These are phyloP conservation scores for Selaginella tamariscina DNA, from an alignment of 75 land plant genomes.

Conservation along the genomic window DNA sequence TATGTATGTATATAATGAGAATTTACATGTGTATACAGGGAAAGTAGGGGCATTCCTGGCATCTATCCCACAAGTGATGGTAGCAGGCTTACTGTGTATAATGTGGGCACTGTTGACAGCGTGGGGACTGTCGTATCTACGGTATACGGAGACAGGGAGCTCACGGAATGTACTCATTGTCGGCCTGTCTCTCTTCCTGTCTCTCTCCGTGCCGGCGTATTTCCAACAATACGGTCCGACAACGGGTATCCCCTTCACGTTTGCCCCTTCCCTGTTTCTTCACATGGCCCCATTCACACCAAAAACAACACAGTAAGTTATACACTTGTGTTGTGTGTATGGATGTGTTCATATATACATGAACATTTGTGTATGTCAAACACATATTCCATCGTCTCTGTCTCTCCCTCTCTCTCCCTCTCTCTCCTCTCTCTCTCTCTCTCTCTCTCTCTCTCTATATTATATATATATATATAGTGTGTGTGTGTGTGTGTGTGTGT, in stretches of 20 bases:
- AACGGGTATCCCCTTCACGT: not conserved
- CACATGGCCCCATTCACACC: conserved; percentile 2
- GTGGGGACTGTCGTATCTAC: conserved; percentile 1
- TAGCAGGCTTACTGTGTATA: not conserved
- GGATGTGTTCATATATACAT: too few relatives aligned
- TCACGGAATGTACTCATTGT: conserved; percentile 12
- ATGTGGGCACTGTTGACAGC: conserved; percentile 9
- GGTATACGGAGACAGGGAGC: conserved; percentile 7
- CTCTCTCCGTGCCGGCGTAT: conserved; percentile 6
- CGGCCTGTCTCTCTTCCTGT: not conserved
- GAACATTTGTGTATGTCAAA: not conserved
- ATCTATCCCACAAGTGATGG: conserved; percentile 9
- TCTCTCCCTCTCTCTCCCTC: not conserved
- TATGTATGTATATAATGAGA: too few relatives aligned
- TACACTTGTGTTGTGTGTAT: not conserved
- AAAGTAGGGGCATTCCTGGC: conserved; percentile 3
- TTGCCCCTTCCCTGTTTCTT: not conserved
- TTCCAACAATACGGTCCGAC: not conserved
- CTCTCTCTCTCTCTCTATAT: too few relatives aligned
- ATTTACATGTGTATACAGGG: not conserved
- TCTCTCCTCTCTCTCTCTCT: not conserved
- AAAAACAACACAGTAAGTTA: not conserved
- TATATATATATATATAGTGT: not conserved
- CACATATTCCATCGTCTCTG: not conserved
- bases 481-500: conserved; percentile 3